Evolutionary conservation across 1,139 yeast species (phyloP).

Genomic region (Yamadazyma pseudoaaseri): DNA sequence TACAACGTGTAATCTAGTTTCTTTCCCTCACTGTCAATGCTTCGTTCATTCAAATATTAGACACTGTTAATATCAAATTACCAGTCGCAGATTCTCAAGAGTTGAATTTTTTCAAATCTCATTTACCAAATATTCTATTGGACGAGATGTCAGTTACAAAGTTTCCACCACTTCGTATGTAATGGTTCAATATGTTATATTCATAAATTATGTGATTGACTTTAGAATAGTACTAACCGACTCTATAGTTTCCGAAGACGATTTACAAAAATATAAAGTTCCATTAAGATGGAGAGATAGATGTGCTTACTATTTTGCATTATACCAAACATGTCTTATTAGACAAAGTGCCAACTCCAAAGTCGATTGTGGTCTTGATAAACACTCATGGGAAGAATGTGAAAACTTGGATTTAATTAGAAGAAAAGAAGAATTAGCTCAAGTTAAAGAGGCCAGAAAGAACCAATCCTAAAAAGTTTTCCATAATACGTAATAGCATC

Average conservation of each 20-base stretch:
- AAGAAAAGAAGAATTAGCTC: conserved; percentile 72
- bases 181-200: conserved; percentile 3
- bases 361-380: conserved; percentile 69
- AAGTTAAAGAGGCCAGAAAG: conserved; percentile 43
- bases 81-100: conserved; percentile 1
- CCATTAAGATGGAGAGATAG: conserved; percentile 85
- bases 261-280: conserved; percentile 76
- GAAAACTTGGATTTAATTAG: conserved; percentile 81
- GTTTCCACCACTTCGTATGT: conserved; percentile 55
- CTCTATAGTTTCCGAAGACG: conserved; percentile 75
- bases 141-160: conserved; percentile 43
- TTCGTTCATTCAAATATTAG: no score
- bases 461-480: conserved; percentile 3
- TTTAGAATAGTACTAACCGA: no score
- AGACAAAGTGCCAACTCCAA: conserved; percentile 48
- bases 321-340: conserved; percentile 46
- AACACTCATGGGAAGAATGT: conserved; percentile 85
- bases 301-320: conserved; percentile 76
- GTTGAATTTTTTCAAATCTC: conserved; percentile 3
- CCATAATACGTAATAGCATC: no score
- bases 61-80: no score
- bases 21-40: no score
- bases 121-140: conserved; percentile 14
- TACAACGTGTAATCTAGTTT: no score
- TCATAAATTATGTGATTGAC: no score